Evolutionary conservation across 2,329 filamentous ascomycete genomes (phyloP), one percentile per base, ranked within the genome.

Genomic region (Fusarium cyanostomum): DNA sequence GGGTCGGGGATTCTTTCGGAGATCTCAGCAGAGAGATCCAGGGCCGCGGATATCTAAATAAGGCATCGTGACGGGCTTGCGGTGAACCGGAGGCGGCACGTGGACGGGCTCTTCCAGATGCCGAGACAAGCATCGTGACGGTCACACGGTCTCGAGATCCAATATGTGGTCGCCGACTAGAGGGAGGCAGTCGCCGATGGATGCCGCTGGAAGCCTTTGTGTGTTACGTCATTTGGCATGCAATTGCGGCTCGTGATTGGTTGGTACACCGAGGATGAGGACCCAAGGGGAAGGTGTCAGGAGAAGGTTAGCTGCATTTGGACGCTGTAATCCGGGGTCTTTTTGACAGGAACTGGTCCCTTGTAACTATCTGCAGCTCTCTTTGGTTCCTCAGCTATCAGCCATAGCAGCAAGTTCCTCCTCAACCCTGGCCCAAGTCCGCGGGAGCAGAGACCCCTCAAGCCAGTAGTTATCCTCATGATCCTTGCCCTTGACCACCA

Each of bases 401-500:
- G n/a, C 49, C 30, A 52, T 15, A 8, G 30, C 26, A 18, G 27
- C 26, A 13, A 62, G 24, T 33, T 59, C 63, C 52, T 72, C 64
- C 58, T 73, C 72, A 5, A 74, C 68, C 26, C 57, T 54, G 18
- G 30, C 56, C 74, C 75, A 77, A 13, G 68, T 59, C 16, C 67
- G 62, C 5, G 54, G 65, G 18, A 56, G 45, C 27, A 72, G 31
- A 9, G 66, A 48, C n/a, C 61, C 57, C 18, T 54, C 55, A 7
- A 74, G 45, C 73, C 73, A 75, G 35, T 70, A 72, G 26, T 72
- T 72, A 3, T 60, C 72, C 5, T 64, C 49, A 3, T 55, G 50
- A 30, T 75, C 73, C 52, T 73, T 74, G 1, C 73, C 74, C 13
- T 71, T 46, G 8, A 73, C 46, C 3, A 67, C 52, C 42, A 62